A percentile compares a stretch with the other conserved stretches of the same genome.
Conservation (phyloP, 352 stramenopile species). For the Globisporangium perplexum region DNA sequence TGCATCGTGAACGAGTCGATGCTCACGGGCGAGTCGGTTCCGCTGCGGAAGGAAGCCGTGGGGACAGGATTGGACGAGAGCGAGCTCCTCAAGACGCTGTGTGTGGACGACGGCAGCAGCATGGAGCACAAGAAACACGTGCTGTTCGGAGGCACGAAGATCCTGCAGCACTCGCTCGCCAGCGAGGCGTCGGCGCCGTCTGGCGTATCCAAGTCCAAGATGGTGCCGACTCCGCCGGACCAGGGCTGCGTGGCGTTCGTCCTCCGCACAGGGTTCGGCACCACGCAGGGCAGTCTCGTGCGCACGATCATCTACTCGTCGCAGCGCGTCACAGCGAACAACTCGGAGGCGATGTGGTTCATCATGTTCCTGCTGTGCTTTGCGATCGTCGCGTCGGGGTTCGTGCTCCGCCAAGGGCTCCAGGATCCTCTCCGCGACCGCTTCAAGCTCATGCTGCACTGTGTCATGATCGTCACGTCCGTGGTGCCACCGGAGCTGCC, state of each 20-base stretch:
- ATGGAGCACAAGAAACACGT: conserved; percentile 56
- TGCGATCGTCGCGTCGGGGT: conserved; percentile 75
- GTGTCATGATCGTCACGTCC: conserved; percentile 94
- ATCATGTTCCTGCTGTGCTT: conserved; percentile 91
- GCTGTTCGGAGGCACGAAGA: conserved; percentile 71
- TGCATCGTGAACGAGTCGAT: conserved; percentile 96
- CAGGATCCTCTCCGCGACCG: conserved; percentile 50
- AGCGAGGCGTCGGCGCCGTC: not conserved
- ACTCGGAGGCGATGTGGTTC: conserved; percentile 90
- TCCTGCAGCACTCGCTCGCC: conserved; percentile 26
- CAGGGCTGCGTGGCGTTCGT: conserved; percentile 86
- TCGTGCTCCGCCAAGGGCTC: conserved; percentile 70
- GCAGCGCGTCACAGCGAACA: conserved; percentile 88
- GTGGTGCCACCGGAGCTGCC: conserved; percentile 94
- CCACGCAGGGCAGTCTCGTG: conserved; percentile 91
- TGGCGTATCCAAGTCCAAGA: not conserved
- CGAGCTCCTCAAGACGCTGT: conserved; percentile 12
- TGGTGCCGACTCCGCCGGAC: conserved; percentile 58
- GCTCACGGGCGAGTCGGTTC: conserved; percentile 94
- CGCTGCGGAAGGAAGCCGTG: conserved; percentile 88
- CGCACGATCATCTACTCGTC: conserved; percentile 93
- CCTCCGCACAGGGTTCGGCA: conserved; percentile 91
- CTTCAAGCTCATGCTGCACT: conserved; percentile 92
- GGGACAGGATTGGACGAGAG: conserved; percentile 6
- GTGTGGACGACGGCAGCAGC: conserved; percentile 25